Evolutionary conservation across 1,284 basidiomycete species (phyloP).

Genomic region (Dichomitus squalens): DNA sequence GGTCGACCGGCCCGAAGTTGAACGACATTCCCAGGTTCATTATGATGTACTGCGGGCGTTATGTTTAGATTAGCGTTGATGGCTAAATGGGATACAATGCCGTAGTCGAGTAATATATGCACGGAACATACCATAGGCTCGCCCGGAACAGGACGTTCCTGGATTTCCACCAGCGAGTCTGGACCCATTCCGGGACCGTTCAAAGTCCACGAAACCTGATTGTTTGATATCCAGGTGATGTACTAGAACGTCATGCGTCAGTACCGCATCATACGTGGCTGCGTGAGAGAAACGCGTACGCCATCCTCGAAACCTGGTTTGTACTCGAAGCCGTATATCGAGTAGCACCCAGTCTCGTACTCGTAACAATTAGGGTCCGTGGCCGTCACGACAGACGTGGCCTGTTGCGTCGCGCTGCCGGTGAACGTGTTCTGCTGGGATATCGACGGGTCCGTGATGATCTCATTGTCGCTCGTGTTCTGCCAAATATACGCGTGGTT

Average conservation of each 20-base stretch:
- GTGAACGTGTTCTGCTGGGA: conserved; percentile 51
- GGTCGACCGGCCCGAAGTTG: conserved; percentile 55
- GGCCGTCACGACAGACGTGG: conserved; percentile 52
- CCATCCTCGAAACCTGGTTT: conserved; percentile 39
- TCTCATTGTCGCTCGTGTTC: conserved; percentile 50
- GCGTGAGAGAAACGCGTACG: conserved; percentile 29
- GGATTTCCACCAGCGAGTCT: conserved; percentile 52
- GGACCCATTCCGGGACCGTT: conserved; percentile 57
- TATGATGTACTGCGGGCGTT: conserved; percentile 45
- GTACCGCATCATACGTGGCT: background rate
- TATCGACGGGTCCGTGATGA: conserved; percentile 49
- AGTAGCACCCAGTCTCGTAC: conserved; percentile 42
- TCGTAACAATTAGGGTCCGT: conserved; percentile 60
- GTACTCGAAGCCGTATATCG: conserved; percentile 53
- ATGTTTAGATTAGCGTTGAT: background rate
- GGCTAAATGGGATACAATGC: background rate
- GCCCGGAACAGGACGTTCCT: conserved; percentile 59
- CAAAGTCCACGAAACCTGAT: conserved; percentile 59
- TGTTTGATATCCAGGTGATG: conserved; percentile 61
- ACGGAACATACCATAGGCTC: conserved; percentile 57
- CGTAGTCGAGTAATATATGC: background rate
- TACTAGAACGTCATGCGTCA: conserved; percentile 38
- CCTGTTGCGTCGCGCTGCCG: conserved; percentile 63
- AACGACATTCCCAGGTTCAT: conserved; percentile 57
- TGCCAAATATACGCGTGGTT: conserved; percentile 57